Percentiles rank a stretch among this genome's conserved stretches.
Evolutionary conservation across 306 rosid species (phyloP).

Genomic region (Luffa aegyptiaca): DNA sequence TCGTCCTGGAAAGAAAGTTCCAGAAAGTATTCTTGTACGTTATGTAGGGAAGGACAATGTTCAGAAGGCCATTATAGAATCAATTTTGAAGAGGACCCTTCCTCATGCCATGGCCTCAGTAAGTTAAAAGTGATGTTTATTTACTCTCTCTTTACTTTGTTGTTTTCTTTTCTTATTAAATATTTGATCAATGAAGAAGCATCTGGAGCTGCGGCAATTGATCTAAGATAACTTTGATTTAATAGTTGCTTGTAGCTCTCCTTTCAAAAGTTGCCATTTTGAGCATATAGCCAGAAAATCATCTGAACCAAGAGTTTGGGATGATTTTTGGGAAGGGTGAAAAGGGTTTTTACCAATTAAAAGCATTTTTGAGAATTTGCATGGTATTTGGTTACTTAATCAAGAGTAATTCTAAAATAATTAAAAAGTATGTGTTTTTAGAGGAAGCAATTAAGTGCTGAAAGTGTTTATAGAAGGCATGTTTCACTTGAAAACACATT

Average conservation of each 20-base stretch:
- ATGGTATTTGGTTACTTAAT: not conserved
- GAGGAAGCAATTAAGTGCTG: not conserved
- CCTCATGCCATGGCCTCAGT: slow-evolving; percentile 78
- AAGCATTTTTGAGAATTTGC: not conserved
- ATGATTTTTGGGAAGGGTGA: not conserved
- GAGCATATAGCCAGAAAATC: not conserved
- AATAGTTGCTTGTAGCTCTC: not conserved
- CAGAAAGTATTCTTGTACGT: slow-evolving; percentile 56
- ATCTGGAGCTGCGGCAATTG: not conserved
- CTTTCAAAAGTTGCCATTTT: not conserved
- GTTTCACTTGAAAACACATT: not conserved
- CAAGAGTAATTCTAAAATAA: not conserved
- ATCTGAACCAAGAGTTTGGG: not conserved
- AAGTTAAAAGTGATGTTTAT: slow-evolving; percentile 18
- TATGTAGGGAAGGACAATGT: slow-evolving; percentile 62
- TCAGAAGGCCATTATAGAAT: slow-evolving; percentile 66
- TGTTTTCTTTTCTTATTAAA: not conserved
- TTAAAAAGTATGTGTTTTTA: not conserved
- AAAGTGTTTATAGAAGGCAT: not conserved
- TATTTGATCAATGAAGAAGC: not conserved
- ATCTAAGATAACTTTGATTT: not conserved
- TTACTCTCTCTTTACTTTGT: not conserved
- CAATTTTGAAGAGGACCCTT: slow-evolving; percentile 81
- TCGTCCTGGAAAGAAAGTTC: slow-evolving; percentile 68
- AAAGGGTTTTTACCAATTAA: not conserved